These are phyloP conservation scores for Zygoascus ofunaensis DNA, from an alignment of 805 yeast species.

Conservation along the genomic window DNA sequence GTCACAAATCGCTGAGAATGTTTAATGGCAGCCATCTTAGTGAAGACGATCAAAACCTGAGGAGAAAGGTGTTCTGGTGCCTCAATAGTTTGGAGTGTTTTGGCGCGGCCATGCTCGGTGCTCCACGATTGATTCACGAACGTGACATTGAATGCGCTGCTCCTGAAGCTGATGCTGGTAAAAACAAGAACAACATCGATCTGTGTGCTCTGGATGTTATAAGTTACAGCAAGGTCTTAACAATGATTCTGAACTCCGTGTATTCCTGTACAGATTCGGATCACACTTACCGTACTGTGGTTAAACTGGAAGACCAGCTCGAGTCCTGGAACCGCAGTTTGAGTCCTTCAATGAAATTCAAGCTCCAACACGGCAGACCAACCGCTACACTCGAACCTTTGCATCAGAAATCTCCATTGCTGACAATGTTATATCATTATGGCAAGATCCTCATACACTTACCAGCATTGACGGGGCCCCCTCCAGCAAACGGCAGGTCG, in stretches of 20 bases:
- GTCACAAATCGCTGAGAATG: conserved; percentile 63
- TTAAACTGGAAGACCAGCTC: conserved; percentile 49
- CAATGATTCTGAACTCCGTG: conserved; percentile 55
- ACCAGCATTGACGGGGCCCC: conserved; percentile 33
- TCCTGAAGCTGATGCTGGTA: conserved; percentile 36
- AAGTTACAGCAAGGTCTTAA: conserved; percentile 56
- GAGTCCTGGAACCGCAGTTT: conserved; percentile 74
- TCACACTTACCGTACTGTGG: conserved; percentile 19
- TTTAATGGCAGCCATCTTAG: conserved; percentile 57
- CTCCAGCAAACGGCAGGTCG: conserved; percentile 12
- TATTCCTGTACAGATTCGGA: conserved; percentile 18
- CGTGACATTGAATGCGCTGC: conserved; percentile 79
- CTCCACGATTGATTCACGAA: conserved; percentile 71
- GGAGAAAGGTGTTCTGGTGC: conserved; percentile 80
- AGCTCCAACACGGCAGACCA: conserved; percentile 32
- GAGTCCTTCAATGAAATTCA: conserved; percentile 52
- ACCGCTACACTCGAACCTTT: conserved; percentile 18
- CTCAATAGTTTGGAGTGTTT: conserved; percentile 69
- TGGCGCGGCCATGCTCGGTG: conserved; percentile 67
- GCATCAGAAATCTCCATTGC: conserved; percentile 30
- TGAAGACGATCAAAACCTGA: conserved; percentile 67
- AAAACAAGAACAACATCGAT: conserved; percentile 6
- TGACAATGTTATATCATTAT: conserved; percentile 51
- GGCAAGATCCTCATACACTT: conserved; percentile 56
- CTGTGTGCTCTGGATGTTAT: conserved; percentile 14